A percentile compares a stretch with the other conserved stretches of the same genome.
These are phyloP conservation scores for Phytopythium oedochilum DNA, from an alignment of 352 stramenopile genomes.

Conservation along the genomic window DNA sequence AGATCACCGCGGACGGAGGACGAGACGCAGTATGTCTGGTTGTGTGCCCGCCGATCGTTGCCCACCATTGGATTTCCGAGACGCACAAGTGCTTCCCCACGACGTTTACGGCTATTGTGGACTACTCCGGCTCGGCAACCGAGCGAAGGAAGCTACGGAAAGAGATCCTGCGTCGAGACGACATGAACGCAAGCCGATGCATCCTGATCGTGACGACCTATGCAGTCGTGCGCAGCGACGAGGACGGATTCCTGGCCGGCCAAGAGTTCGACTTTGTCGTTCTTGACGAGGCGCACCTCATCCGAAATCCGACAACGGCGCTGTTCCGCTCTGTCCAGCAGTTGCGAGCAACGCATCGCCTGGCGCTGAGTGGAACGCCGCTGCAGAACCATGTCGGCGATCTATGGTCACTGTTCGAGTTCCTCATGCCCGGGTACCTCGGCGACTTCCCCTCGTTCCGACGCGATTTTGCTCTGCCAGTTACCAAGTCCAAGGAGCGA, in stretches of 20 bases:
- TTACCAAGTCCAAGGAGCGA: constrained; percentile 44
- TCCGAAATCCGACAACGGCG: constrained; percentile 93
- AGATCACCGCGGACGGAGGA: neutral
- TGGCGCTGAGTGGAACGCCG: constrained; percentile 96
- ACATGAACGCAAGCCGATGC: neutral
- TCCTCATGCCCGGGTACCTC: constrained; percentile 97
- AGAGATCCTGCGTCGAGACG: neutral
- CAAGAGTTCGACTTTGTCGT: constrained; percentile 85
- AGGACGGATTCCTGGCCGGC: constrained; percentile 50
- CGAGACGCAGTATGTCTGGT: constrained; percentile 52
- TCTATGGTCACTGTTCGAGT: constrained; percentile 97
- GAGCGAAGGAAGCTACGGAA: constrained; percentile 33
- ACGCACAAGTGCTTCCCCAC: constrained; percentile 77
- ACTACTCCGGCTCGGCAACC: constrained; percentile 65
- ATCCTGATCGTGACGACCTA: constrained; percentile 83
- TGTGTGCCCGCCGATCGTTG: constrained; percentile 93
- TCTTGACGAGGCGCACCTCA: constrained; percentile 97
- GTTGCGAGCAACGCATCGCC: constrained; percentile 80
- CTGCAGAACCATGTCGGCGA: constrained; percentile 98
- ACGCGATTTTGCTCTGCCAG: constrained; percentile 56
- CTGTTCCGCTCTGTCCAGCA: constrained; percentile 80
- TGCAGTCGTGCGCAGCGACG: constrained; percentile 79
- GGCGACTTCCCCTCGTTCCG: constrained; percentile 78
- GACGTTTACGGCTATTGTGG: constrained; percentile 58
- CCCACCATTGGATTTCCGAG: constrained; percentile 94